phyloP scores from a whole-genome alignment of 1,139 yeast species.

The Saccharomycopsis crataegensis region DNA sequence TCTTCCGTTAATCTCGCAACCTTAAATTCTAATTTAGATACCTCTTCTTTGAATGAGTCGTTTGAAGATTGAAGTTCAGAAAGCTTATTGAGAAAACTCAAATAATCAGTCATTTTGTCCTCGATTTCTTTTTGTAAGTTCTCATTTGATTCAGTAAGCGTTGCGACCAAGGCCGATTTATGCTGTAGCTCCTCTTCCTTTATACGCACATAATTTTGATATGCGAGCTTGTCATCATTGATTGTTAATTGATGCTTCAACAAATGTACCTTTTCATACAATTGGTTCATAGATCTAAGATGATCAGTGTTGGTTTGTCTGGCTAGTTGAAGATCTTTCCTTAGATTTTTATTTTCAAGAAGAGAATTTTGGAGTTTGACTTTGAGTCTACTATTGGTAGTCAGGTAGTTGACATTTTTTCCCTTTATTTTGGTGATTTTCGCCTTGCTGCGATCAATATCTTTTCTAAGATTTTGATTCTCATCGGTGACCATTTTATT shows the following conservation, averaged over 20 bases:
- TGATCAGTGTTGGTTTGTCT: conserved; percentile 9
- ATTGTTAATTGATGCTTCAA: conserved; percentile 6
- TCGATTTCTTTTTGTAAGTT: conserved; percentile 13
- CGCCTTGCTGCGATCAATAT: background rate
- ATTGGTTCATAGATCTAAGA: conserved; percentile 9
- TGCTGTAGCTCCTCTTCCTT: conserved; percentile 6
- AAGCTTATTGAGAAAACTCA: conserved; percentile 6
- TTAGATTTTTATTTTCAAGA: background rate
- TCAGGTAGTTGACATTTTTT: background rate
- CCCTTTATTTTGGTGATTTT: background rate
- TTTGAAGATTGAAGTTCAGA: conserved; percentile 13
- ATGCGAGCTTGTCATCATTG: conserved; percentile 14
- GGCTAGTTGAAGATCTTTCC: background rate
- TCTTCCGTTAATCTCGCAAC: conserved; percentile 5
- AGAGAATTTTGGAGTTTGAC: background rate
- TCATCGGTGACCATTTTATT: background rate
- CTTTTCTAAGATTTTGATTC: background rate
- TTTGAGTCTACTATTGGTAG: conserved; percentile 4
- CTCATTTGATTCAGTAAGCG: conserved; percentile 8
- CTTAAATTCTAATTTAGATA: conserved; percentile 16
- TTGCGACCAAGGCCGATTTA: conserved; percentile 2
- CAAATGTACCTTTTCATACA: conserved; percentile 14
- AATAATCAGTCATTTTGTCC: conserved; percentile 11
- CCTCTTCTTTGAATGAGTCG: conserved; percentile 11
- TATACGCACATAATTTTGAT: conserved; percentile 3